These are phyloP conservation scores for Ampelocalamus luodianensis DNA, from an alignment of 176 grass and related monocot species.

Conservation along the genomic window DNA sequence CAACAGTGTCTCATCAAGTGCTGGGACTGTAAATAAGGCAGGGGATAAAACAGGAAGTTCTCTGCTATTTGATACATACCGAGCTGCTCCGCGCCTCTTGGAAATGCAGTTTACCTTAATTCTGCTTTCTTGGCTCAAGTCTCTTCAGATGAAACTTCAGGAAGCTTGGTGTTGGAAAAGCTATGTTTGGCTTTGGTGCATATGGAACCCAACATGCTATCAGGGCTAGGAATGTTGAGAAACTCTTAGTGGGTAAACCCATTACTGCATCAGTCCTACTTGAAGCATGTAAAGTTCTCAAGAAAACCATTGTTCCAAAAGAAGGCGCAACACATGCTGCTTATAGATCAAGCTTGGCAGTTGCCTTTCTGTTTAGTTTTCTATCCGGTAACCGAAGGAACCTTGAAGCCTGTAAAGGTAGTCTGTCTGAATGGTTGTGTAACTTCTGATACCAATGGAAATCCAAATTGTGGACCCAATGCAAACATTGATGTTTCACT, in stretches of 20 bases:
- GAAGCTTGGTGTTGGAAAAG: constrained; percentile 46
- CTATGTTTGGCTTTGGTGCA: constrained; percentile 74
- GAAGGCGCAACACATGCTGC: constrained; percentile 70
- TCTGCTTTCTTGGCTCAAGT: constrained; percentile 77
- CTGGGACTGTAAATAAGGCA: background rate
- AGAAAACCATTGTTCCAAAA: constrained; percentile 63
- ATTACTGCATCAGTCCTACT: constrained; percentile 60
- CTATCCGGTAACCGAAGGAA: constrained; percentile 49
- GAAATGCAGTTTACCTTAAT: constrained; percentile 89
- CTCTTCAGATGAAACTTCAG: constrained; percentile 56
- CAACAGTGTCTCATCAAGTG: constrained; percentile 4
- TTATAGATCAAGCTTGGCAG: constrained; percentile 82
- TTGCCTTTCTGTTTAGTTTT: constrained; percentile 90
- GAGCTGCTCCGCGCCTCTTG: constrained; percentile 74
- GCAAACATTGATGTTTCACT: constrained; percentile 34
- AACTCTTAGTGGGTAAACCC: constrained; percentile 72
- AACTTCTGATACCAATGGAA: constrained; percentile 42
- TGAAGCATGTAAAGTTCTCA: constrained; percentile 73
- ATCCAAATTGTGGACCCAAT: constrained; percentile 33
- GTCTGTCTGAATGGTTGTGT: constrained; percentile 7
- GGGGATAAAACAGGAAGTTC: constrained; percentile 17
- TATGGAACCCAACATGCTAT: constrained; percentile 81
- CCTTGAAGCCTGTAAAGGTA: constrained; percentile 44
- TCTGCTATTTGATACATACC: constrained; percentile 82
- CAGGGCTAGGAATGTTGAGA: constrained; percentile 81